A percentile compares a stretch with the other conserved stretches of the same genome.
Evolutionary conservation across 495 filamentous ascomycete species (phyloP).

Genomic region (Penicillium arizonense): DNA sequence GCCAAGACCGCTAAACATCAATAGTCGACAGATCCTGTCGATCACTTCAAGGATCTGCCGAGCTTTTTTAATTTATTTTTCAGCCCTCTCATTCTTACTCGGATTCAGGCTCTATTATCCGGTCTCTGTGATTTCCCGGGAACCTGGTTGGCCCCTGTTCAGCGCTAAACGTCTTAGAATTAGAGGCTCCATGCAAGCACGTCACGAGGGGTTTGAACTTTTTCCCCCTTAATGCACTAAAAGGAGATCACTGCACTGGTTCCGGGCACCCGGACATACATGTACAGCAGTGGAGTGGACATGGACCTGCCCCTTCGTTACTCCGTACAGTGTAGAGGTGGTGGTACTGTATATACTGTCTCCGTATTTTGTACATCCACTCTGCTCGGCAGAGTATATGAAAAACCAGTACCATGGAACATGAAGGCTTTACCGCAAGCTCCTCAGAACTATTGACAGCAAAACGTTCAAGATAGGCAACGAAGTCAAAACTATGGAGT

Average conservation of each 20-base stretch:
- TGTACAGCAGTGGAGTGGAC: too few relatives aligned
- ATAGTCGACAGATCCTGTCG: constrained; percentile 49
- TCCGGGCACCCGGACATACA: constrained; percentile 1
- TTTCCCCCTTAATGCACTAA: neutral
- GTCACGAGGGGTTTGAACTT: constrained; percentile 19
- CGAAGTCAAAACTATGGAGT: constrained; percentile 18
- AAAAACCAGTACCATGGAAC: neutral
- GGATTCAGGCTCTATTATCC: constrained; percentile 1
- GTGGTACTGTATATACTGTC: too few relatives aligned
- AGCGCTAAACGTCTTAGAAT: constrained; percentile 25
- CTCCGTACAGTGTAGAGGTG: too few relatives aligned
- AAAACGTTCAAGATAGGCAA: constrained; percentile 12
- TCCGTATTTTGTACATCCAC: too few relatives aligned
- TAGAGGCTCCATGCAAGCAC: constrained; percentile 27
- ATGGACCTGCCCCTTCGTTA: too few relatives aligned
- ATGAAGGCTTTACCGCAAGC: neutral
- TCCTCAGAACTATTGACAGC: constrained; percentile 7
- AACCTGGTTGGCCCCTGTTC: constrained; percentile 16
- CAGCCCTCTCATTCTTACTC: neutral
- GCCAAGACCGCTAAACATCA: constrained; percentile 45
- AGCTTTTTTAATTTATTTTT: constrained; percentile 23
- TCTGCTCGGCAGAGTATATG: neutral
- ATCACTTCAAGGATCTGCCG: constrained; percentile 39
- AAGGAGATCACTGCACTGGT: neutral
- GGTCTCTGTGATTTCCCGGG: constrained; percentile 8